phyloP scores from a whole-genome alignment of 768 basidiomycete species.

The Wakefieldia striispora region DNA sequence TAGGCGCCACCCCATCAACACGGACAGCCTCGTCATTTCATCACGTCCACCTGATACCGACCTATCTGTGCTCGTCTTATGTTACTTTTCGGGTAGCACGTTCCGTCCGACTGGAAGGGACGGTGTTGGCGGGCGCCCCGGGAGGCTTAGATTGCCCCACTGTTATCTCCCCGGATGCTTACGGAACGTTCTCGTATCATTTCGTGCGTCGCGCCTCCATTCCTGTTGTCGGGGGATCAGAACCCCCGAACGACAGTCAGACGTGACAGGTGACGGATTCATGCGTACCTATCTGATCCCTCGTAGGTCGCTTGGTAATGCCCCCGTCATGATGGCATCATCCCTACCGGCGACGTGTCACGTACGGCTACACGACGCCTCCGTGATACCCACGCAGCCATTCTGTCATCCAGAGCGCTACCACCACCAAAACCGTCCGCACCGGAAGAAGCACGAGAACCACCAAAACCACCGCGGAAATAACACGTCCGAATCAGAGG shows the following conservation, averaged over 20 bases:
- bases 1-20: slow-evolving; percentile 11
- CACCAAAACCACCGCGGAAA: slow-evolving; percentile 23
- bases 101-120: slow-evolving; percentile 21
- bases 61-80: neutral
- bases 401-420: slow-evolving; percentile 1
- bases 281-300: neutral
- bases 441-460: slow-evolving; percentile 10
- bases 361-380: slow-evolving; percentile 3
- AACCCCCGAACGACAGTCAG: slow-evolving; percentile 1
- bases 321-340: neutral
- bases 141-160: slow-evolving; percentile 5
- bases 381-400: slow-evolving; percentile 1
- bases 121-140: slow-evolving; percentile 9
- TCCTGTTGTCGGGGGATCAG: neutral
- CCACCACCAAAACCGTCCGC: slow-evolving; percentile 9
- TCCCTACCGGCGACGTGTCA: slow-evolving; percentile 2
- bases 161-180: slow-evolving; percentile 3
- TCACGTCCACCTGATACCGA: slow-evolving; percentile 5
- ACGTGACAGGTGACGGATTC: slow-evolving; percentile 1
- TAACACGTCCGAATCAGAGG: slow-evolving; percentile 8
- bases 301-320: neutral
- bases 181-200: neutral
- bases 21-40: slow-evolving; percentile 15
- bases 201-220: slow-evolving; percentile 2
- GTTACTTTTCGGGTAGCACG: neutral